Percentiles rank a stretch among this genome's conserved stretches.
phyloP scores from a whole-genome alignment of 2,329 filamentous ascomycete genomes.

The Nothophoma quercina region DNA sequence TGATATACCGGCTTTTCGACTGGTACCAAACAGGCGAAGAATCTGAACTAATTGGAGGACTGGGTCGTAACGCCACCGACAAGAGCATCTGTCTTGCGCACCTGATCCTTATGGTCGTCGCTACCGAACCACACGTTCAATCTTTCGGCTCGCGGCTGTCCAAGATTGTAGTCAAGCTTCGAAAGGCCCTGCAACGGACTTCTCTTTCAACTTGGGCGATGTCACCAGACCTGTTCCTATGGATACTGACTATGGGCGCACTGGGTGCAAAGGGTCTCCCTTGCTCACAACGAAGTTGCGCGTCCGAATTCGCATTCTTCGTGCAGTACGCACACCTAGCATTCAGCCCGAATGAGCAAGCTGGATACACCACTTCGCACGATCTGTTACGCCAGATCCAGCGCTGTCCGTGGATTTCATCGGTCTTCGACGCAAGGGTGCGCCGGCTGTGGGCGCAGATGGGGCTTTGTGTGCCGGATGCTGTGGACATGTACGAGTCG shows the following conservation, averaged over 20 bases:
- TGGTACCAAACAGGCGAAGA: conserved; percentile 36
- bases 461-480: conserved; percentile 25
- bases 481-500: conserved; percentile 14
- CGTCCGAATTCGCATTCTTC: conserved; percentile 25
- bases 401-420: conserved; percentile 31
- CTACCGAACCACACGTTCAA: conserved; percentile 29
- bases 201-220: conserved; percentile 30
- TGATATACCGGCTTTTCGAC: conserved; percentile 37
- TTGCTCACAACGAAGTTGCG: conserved; percentile 3
- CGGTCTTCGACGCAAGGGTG: conserved; percentile 29
- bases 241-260: conserved; percentile 41
- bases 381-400: not conserved
- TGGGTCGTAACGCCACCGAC: conserved; percentile 22
- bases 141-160: conserved; percentile 25
- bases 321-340: conserved; percentile 22
- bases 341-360: conserved; percentile 9
- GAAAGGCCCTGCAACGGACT: conserved; percentile 20
- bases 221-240: conserved; percentile 35
- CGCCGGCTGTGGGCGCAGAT: conserved; percentile 28
- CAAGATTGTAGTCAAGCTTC: conserved; percentile 33
- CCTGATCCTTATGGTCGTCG: conserved; percentile 36
- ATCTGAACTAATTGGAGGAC: not conserved
- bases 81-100: conserved; percentile 38
- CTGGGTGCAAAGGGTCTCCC: conserved; percentile 29
- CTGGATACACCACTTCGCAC: conserved; percentile 24